Base-by-base conservation (phyloP, 2,329 filamentous ascomycete species). In the Zymoseptoria crescenta region DNA sequence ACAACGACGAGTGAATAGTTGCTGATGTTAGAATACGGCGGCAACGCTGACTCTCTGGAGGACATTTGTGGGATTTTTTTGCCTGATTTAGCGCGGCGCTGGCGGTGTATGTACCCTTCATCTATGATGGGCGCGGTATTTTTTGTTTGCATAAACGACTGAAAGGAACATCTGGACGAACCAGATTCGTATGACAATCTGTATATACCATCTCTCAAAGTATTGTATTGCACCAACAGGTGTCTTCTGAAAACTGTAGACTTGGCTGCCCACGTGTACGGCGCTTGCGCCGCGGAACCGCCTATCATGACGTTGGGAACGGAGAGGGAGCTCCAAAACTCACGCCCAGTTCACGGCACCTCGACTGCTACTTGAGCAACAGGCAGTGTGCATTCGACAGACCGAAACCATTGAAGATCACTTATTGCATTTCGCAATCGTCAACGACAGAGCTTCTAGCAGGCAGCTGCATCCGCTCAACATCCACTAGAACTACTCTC, bases 71-170 rank as follows among this genome's bases (percentile, higher is more conserved):
- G 35, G 35, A n/a, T 16, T 45, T 45, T 41, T 10, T 41, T 45
- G 16, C 16, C 35, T 45, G 13, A 49, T 59, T 59, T 59, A 59
- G 58, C 58, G 58, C 8, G 58, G 58, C 58, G 58, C 58, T 56
- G 58, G 58, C 20, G 58, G 58, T 49, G 54, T 55, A 58, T 45
- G n/a, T 45, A 45, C 35, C 35, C 35, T 45, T 16, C 35, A 45
- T 45, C 35, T 13, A 45, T 13, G 35, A 45, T 16, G 35, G 16
- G 7, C 6, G 16, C 24, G 13, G 35, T 16, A 45, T 45, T 45
- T 45, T 24, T 24, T 24, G 24, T 24, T 24, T 24, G 2, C 2
- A 24, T 24, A 5, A 45, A 45, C 35, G 35, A 45, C 13, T 45
- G 35, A 45, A 45, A 7, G 35, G 35, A 7, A 16, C 4, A 45